Evolutionary conservation across 441 rosid genomes (phyloP).

Genomic region (Gossypium schwendimanii): DNA sequence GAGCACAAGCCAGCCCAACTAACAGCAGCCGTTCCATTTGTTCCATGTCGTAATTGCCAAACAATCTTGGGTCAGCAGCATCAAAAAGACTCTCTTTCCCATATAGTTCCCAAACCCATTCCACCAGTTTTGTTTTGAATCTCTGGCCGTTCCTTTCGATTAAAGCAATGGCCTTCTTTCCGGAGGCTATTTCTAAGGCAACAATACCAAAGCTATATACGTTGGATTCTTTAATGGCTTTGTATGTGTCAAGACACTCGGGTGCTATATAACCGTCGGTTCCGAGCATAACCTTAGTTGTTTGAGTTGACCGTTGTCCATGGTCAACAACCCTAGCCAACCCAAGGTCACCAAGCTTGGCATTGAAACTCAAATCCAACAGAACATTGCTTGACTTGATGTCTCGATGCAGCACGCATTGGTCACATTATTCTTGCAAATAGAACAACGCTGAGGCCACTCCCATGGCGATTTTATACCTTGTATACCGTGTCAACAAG

Average conservation of each 20-base stretch:
- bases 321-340: constrained; percentile 45
- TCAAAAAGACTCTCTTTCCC: neutral
- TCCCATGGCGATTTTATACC: constrained; percentile 36
- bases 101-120: constrained; percentile 19
- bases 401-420: constrained; percentile 46
- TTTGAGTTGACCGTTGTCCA: constrained; percentile 34
- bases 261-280: constrained; percentile 50
- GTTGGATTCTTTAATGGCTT: constrained; percentile 42
- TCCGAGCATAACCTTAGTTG: constrained; percentile 38
- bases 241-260: constrained; percentile 36
- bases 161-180: constrained; percentile 2
- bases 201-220: constrained; percentile 43
- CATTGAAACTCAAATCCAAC: constrained; percentile 45
- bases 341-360: constrained; percentile 51
- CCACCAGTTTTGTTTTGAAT: neutral
- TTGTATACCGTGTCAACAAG: constrained; percentile 31
- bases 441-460: constrained; percentile 45
- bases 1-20: constrained; percentile 30
- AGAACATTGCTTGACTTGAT: constrained; percentile 48
- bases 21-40: constrained; percentile 21
- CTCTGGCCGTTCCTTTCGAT: neutral
- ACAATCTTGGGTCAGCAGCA: constrained; percentile 15
- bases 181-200: constrained; percentile 29
- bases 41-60: constrained; percentile 9
- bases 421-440: constrained; percentile 55